phyloP scores from a whole-genome alignment of 176 grass and related monocot genomes.

The Avena sativa region DNA sequence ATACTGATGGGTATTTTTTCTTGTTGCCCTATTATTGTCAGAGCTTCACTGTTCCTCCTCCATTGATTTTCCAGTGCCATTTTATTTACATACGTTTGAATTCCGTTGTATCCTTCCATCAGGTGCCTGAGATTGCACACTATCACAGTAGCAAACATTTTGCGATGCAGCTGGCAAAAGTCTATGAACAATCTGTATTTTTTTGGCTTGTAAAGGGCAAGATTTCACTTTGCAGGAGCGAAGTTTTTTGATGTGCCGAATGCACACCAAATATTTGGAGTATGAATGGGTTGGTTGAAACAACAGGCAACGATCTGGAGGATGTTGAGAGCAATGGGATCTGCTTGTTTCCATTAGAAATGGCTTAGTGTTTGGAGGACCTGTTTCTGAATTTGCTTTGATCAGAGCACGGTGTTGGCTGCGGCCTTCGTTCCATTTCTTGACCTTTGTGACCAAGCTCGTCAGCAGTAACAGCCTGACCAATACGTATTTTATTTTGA shows the following conservation, averaged over 20 bases:
- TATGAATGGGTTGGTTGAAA: neutral
- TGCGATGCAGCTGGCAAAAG: neutral
- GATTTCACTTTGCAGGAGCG: neutral
- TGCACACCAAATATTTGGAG: no score
- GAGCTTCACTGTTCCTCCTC: neutral
- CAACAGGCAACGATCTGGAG: neutral
- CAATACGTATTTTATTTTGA: no score
- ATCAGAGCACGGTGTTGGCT: conserved; percentile 10
- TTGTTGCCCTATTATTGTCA: neutral
- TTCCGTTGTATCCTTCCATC: neutral
- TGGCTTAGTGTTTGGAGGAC: neutral
- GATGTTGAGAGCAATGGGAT: neutral
- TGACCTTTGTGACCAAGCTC: no score
- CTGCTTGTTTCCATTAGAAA: neutral
- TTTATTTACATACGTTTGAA: neutral
- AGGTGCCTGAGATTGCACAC: neutral
- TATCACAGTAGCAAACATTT: neutral
- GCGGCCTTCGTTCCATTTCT: no score
- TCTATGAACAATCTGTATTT: neutral
- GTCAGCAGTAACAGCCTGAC: no score
- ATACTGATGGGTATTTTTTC: neutral
- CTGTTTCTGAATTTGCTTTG: neutral
- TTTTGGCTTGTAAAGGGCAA: neutral
- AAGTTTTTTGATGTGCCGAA: no score
- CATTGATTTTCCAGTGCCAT: neutral